Percentiles rank a stretch among this genome's conserved stretches.
phyloP scores from a whole-genome alignment of 2,329 filamentous ascomycete genomes.

The Colletotrichum costaricense region DNA sequence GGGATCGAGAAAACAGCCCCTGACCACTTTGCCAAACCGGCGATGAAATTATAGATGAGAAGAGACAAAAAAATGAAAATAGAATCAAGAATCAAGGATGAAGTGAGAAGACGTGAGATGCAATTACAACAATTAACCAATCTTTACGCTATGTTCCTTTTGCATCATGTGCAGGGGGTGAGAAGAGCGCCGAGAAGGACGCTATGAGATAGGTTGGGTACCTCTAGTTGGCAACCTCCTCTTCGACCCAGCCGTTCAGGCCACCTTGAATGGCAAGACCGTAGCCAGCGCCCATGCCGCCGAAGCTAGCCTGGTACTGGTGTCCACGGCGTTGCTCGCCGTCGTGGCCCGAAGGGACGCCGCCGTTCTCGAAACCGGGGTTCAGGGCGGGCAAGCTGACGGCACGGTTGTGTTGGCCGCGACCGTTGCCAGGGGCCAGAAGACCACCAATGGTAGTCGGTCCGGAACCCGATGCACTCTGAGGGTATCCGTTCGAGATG shows the following conservation, averaged over 20 bases:
- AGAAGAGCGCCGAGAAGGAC: background rate
- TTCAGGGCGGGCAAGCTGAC: slow-evolving; percentile 85
- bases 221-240: slow-evolving; percentile 70
- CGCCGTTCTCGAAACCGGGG: slow-evolving; percentile 71
- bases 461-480: slow-evolving; percentile 62
- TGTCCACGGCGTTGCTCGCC: slow-evolving; percentile 69
- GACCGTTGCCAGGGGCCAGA: slow-evolving; percentile 75
- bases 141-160: slow-evolving; percentile 42
- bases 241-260: slow-evolving; percentile 75
- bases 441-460: slow-evolving; percentile 81
- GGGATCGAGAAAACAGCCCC: slow-evolving; percentile 29
- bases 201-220: background rate
- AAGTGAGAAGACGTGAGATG: slow-evolving; percentile 38
- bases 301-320: slow-evolving; percentile 73
- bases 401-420: slow-evolving; percentile 78
- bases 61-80: slow-evolving; percentile 32
- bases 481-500: slow-evolving; percentile 72
- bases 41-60: slow-evolving; percentile 35
- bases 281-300: slow-evolving; percentile 69
- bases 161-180: slow-evolving; percentile 2
- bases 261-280: slow-evolving; percentile 73
- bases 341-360: slow-evolving; percentile 55
- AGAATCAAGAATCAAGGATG: slow-evolving; percentile 36
- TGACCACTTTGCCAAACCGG: slow-evolving; percentile 32
- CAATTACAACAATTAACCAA: slow-evolving; percentile 58